Evolutionary conservation across 2,329 filamentous ascomycete genomes (phyloP), one percentile per base, ranked within the genome.

Genomic region (Trichoderma breve): DNA sequence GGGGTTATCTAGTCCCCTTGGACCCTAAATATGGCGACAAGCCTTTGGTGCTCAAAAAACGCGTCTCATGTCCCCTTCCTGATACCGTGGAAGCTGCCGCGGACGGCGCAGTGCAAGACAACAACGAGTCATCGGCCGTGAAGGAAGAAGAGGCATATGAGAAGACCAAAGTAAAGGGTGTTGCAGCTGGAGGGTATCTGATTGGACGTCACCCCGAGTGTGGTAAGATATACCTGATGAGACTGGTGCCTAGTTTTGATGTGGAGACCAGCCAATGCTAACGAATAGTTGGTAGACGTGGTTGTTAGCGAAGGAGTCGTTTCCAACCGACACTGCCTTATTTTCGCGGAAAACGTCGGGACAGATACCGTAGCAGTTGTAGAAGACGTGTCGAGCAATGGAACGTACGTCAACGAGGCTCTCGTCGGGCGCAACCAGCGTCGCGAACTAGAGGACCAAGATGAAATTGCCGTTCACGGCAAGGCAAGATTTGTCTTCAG

Each of bases 151-250:
- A 88, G 69, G 81, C 86, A 36, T 92, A 90, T 76, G 89, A 93
- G 76, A 79, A 86, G 43, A 88, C 87, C 71, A 91, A 93, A 80
- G 80, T 83, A 66, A 86, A 87, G 74, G 89, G 87, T 7, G 83
- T 89, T 24, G 86, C 92, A 15, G 91, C 94, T 0, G 91, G 93
- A 53, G 96, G 96, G 34, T 99, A 97, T 80, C 83, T 99, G 70
- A 92, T 99, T 74, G 96, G 96, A 47, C 89, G 96, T 75, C 96
- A 99, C 83, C 91, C 92, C 3, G 96, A 99, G 82, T 98, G 96
- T 81, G 94, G 93, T 95, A 87, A 79, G 92, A 86, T 68, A 28
- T 32, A 6, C 15, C 30, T 12, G 24, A 6, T 6, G 9, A 43
- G 7, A 26, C 28, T 32, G n/a, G 36, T 34, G 21, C 26, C 15